phyloP scores from a whole-genome alignment of 2,329 filamentous ascomycete species.

The Aureobasidium melanogenum region DNA sequence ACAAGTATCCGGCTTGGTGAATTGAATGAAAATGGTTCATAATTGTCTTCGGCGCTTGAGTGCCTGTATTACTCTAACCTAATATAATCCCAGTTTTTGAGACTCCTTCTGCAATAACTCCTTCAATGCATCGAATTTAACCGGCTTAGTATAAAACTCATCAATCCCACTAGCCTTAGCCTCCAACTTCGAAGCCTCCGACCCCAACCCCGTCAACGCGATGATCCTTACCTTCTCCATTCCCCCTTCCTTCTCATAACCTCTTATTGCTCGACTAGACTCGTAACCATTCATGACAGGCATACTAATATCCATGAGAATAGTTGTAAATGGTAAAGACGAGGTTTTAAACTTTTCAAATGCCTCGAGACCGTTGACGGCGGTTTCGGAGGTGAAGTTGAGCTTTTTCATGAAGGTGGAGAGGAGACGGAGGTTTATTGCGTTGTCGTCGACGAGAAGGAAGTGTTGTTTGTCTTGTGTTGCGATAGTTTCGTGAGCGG shows the following conservation, averaged over 20 bases:
- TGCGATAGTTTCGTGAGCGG: too few relatives aligned
- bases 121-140: conserved; percentile 24
- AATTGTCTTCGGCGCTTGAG: too few relatives aligned
- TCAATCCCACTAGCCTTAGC: conserved; percentile 25
- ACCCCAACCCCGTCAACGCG: conserved; percentile 19
- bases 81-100: too few relatives aligned
- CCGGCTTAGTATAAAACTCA: conserved; percentile 24
- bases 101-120: neutral
- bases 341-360: neutral
- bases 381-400: neutral
- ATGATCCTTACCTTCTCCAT: conserved; percentile 12
- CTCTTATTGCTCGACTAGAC: conserved; percentile 24
- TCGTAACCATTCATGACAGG: conserved; percentile 21
- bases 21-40: too few relatives aligned
- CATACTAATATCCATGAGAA: conserved; percentile 15
- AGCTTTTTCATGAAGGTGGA: conserved; percentile 3
- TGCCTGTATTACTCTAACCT: too few relatives aligned
- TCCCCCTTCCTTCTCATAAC: conserved; percentile 17
- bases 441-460: conserved; percentile 11
- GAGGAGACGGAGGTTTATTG: neutral
- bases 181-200: conserved; percentile 16
- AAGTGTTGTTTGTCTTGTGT: neutral
- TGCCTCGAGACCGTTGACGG: neutral
- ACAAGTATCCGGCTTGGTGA: too few relatives aligned
- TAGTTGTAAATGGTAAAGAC: neutral